Evolutionary conservation across 805 yeast genomes (phyloP).

Genomic region (Wickerhamomyces hampshirensis): DNA sequence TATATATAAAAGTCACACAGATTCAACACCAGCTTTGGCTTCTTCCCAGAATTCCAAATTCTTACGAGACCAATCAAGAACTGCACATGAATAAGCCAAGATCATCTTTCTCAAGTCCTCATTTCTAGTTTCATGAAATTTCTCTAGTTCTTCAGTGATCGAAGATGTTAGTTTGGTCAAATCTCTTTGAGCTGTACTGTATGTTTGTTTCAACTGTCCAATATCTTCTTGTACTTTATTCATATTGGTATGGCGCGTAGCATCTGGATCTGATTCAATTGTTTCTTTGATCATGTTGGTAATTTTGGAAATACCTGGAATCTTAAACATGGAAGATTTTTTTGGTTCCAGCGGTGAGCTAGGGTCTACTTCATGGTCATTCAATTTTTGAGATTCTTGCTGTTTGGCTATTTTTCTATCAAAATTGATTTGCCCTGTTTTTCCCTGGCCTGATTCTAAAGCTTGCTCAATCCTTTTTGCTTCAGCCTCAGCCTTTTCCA

Average conservation of each 20-base stretch:
- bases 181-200: constrained; percentile 49
- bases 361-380: constrained; percentile 2
- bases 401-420: constrained; percentile 21
- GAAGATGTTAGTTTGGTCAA: constrained; percentile 43
- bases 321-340: constrained; percentile 36
- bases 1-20: not conserved
- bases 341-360: constrained; percentile 22
- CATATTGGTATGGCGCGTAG: constrained; percentile 49
- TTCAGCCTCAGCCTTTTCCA: constrained; percentile 40
- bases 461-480: constrained; percentile 36
- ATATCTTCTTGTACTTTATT: constrained; percentile 42
- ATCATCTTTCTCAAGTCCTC: constrained; percentile 49
- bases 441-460: constrained; percentile 18
- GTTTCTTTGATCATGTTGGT: constrained; percentile 53
- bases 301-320: constrained; percentile 49
- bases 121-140: constrained; percentile 46
- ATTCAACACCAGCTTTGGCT: constrained; percentile 28
- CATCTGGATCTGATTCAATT: constrained; percentile 63
- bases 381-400: constrained; percentile 10
- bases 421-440: constrained; percentile 26
- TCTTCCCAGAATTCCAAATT: constrained; percentile 67
- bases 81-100: constrained; percentile 47
- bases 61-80: constrained; percentile 63
- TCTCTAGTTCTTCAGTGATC: constrained; percentile 33
- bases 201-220: constrained; percentile 42